Base-by-base conservation (phyloP, 192 early-diverging fungal genomes). In the Coemansia sp. region DNA sequence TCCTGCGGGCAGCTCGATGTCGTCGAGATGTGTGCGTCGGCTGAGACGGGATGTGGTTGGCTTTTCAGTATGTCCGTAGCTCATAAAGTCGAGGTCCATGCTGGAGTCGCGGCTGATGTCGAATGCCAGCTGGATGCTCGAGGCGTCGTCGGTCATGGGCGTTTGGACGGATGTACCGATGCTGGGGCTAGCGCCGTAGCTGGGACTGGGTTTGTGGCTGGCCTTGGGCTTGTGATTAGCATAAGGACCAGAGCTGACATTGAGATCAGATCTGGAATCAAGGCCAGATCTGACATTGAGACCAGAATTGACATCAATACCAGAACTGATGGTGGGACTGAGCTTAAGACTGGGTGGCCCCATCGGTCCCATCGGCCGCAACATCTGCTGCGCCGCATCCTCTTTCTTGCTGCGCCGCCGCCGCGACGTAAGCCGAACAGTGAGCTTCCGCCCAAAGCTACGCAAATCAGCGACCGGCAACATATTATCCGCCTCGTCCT, bases 381-480 rank as follows among this genome's bases (percentile, higher is more conserved):
- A 12, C 11, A 12, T 7, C 40, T 44, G 40, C 40, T 44, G 14
- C 2, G 55, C 11, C 19, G 51, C 21, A 4, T 36, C 17, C 17
- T 38, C 52, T 26, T 61, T 42, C 10, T 40, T 55, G 17, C 14
- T 20, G 47, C 50, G 36, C 12, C 47, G 60, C 59, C 75, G 62
- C 20, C 58, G 76, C 0, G 66, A 59, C 9, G 67, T 64, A 15
- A 79, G 52, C 57, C 57, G 65, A 11, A 42, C 60, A 19, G 76
- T 79, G 20, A 79, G 60, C 6, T 49, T 66, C 25, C 76, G 63
- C 21, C 76, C 76, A 9, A 79, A 40, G 38, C 60, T 58, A 37
- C 76, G 71, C 23, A 79, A 61, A 40, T 74, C 76, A 6, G 66
- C 57, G 7, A 68, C 51, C 4, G 76, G 71, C 63, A 74, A 50